Conservation (phyloP, 805 yeast species). For the Myxozyma udenii region DNA sequence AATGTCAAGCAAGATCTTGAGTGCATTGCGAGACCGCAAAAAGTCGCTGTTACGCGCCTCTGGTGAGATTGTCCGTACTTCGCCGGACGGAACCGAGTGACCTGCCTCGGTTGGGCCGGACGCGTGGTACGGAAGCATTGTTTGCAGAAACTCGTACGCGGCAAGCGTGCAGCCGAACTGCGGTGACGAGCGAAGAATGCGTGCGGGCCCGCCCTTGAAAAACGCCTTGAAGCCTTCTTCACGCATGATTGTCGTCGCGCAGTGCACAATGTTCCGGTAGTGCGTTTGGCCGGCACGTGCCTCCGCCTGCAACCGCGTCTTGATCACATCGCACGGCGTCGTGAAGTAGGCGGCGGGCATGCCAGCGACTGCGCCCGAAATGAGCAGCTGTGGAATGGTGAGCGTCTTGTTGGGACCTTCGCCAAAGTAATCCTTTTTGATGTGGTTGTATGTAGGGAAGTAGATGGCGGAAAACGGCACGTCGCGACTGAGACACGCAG, state of each 20-base stretch:
- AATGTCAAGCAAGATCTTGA: conserved; percentile 44
- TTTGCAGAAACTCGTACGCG: conserved; percentile 89
- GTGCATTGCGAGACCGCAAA: conserved; percentile 43
- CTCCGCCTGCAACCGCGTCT: conserved; percentile 88
- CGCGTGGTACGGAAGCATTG: conserved; percentile 63
- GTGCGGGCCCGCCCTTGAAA: conserved; percentile 94
- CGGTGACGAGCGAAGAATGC: conserved; percentile 92
- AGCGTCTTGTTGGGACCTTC: conserved; percentile 75
- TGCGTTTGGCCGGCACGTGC: conserved; percentile 71
- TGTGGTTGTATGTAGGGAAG: conserved; percentile 94
- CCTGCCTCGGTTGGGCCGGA: conserved; percentile 44
- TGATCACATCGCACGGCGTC: conserved; percentile 95
- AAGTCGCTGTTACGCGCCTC: conserved; percentile 39
- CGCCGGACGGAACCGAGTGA: conserved; percentile 42
- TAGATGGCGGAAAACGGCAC: conserved; percentile 96
- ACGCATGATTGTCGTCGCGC: conserved; percentile 64
- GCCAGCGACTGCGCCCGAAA: conserved; percentile 93
- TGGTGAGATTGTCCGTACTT: conserved; percentile 16
- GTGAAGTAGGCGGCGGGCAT: conserved; percentile 97
- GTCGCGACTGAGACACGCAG: conserved; percentile 89
- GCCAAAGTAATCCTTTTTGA: conserved; percentile 75
- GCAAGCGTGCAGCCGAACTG: conserved; percentile 97
- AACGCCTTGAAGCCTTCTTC: conserved; percentile 86
- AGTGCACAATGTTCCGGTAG: conserved; percentile 74
- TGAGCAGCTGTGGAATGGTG: conserved; percentile 76